Evolutionary conservation across 768 basidiomycete genomes (phyloP).

Genomic region (Tulasnella sp.): DNA sequence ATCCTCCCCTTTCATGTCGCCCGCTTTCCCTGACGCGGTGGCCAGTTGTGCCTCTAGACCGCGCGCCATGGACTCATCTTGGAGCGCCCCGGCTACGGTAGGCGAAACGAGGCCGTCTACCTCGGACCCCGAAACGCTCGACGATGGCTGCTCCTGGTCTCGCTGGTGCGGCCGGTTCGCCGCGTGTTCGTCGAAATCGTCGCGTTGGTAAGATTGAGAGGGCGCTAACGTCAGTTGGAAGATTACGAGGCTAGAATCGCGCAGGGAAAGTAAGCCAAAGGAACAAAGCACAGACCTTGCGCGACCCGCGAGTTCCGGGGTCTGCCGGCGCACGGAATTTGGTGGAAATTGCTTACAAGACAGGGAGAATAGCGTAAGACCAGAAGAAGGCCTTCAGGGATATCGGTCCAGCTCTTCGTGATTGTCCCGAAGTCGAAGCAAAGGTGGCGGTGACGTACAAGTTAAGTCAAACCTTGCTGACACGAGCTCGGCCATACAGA

Average conservation of each 20-base stretch:
- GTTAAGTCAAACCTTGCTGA: conserved; percentile 6
- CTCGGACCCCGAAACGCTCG: conserved; percentile 11
- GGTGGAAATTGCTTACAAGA: conserved; percentile 21
- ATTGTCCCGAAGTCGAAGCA: neutral
- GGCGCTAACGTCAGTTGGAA: conserved; percentile 27
- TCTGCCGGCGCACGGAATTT: neutral
- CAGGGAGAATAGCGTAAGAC: conserved; percentile 24
- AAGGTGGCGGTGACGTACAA: conserved; percentile 4
- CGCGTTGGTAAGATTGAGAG: conserved; percentile 20
- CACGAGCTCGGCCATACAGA: neutral
- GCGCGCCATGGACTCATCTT: neutral
- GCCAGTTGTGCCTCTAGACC: conserved; percentile 7
- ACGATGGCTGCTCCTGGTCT: conserved; percentile 19
- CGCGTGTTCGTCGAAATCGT: conserved; percentile 14
- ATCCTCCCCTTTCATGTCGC: neutral
- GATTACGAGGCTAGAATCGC: conserved; percentile 22
- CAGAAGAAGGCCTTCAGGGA: conserved; percentile 26
- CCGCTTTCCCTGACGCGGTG: neutral
- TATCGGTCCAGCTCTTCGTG: neutral
- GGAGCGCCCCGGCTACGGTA: neutral
- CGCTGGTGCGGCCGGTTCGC: conserved; percentile 17
- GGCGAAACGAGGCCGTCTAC: neutral
- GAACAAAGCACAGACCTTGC: neutral
- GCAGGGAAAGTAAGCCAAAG: neutral
- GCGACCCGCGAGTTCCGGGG: neutral